phyloP scores from a whole-genome alignment of 2,329 filamentous ascomycete species.

The Aureobasidium mangrovei region DNA sequence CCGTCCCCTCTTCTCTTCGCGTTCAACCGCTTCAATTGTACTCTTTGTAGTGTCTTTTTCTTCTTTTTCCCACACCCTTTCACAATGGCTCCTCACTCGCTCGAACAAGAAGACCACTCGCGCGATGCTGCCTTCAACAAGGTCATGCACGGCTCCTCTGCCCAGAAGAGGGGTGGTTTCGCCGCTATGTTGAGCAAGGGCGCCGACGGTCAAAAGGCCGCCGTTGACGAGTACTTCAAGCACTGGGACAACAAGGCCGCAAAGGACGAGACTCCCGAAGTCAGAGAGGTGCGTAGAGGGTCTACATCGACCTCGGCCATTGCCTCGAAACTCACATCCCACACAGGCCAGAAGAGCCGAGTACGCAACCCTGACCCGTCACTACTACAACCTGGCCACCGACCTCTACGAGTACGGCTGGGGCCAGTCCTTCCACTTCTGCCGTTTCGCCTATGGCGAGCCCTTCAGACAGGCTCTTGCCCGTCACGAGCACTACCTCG shows the following conservation, averaged over 20 bases:
- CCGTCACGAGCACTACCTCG: slow-evolving; percentile 95
- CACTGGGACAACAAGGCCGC: slow-evolving; percentile 84
- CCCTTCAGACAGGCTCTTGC: slow-evolving; percentile 85
- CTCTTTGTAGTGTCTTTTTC: slow-evolving; percentile 9
- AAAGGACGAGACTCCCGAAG: slow-evolving; percentile 72
- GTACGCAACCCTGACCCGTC: slow-evolving; percentile 87
- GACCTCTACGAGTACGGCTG: slow-evolving; percentile 81
- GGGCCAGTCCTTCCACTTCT: slow-evolving; percentile 96
- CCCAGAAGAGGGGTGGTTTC: slow-evolving; percentile 71
- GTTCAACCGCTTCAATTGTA: slow-evolving; percentile 6
- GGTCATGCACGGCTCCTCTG: slow-evolving; percentile 66
- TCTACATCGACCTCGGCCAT: not conserved
- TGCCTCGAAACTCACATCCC: not conserved
- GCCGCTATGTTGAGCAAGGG: slow-evolving; percentile 82
- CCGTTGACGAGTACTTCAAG: slow-evolving; percentile 89
- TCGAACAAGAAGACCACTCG: slow-evolving; percentile 33
- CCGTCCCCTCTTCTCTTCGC: slow-evolving; percentile 11
- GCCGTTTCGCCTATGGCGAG: slow-evolving; percentile 80
- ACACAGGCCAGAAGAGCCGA: slow-evolving; percentile 54
- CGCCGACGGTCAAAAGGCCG: slow-evolving; percentile 65
- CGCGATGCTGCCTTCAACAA: slow-evolving; percentile 67
- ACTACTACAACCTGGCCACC: slow-evolving; percentile 47
- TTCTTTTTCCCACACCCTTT: not conserved
- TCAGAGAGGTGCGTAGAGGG: slow-evolving; percentile 49
- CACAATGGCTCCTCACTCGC: slow-evolving; percentile 22